These are phyloP conservation scores for Zoysia japonica DNA, from an alignment of 176 grass and related monocot genomes.

Conservation along the genomic window DNA sequence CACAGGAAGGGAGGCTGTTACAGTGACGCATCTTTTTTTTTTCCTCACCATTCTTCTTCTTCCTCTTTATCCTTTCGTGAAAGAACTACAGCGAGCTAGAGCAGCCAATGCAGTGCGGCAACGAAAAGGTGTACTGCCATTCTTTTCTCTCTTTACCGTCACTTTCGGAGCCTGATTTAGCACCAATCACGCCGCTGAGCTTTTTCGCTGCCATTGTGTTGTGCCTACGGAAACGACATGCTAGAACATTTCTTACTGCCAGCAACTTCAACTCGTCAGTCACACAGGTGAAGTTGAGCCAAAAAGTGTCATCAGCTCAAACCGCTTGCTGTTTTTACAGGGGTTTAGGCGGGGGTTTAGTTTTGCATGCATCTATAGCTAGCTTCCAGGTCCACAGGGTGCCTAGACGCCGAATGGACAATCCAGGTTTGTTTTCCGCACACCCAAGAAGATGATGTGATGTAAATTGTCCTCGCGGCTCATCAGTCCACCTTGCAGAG, in stretches of 20 bases:
- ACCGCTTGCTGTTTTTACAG: neutral
- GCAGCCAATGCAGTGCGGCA: slow-evolving; percentile 6
- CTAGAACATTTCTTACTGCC: slow-evolving; percentile 11
- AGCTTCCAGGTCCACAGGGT: neutral
- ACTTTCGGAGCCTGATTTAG: slow-evolving; percentile 54
- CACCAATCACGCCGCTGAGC: slow-evolving; percentile 46
- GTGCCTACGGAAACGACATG: neutral
- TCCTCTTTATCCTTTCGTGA: slow-evolving; percentile 26
- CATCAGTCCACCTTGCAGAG: slow-evolving; percentile 48
- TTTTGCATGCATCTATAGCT: too few species aligned
- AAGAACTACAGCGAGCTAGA: neutral
- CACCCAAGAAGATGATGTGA: slow-evolving; percentile 26
- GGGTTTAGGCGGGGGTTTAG: neutral
- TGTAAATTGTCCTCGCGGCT: slow-evolving; percentile 40
- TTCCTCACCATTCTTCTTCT: neutral
- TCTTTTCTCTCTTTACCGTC: slow-evolving; percentile 50
- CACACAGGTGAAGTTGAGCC: neutral
- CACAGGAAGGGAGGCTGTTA: neutral
- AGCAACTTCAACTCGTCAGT: neutral
- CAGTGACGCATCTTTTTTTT: neutral
- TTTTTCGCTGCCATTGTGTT: slow-evolving; percentile 17
- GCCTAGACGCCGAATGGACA: slow-evolving; percentile 17
- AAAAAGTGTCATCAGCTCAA: neutral
- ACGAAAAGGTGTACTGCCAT: slow-evolving; percentile 37
- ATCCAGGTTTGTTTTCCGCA: slow-evolving; percentile 27